Percentiles rank a stretch among this genome's conserved stretches.
phyloP scores from a whole-genome alignment of 1,284 basidiomycete species.

The Cryptococcus maquisensis region DNA sequence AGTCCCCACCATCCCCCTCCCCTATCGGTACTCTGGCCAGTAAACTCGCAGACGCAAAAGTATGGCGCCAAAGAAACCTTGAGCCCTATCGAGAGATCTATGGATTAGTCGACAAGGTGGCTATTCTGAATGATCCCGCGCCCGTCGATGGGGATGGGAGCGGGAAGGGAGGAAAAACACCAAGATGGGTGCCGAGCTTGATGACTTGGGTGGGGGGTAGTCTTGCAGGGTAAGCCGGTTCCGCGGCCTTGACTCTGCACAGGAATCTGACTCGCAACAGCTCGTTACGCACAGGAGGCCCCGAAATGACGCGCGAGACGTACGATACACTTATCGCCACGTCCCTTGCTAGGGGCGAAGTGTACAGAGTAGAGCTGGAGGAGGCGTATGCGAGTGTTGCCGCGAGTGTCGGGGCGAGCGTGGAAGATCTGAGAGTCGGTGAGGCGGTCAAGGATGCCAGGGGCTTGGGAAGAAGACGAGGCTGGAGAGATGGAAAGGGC shows the following conservation, averaged over 20 bases:
- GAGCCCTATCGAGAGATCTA: conserved; percentile 70
- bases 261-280: conserved; percentile 38
- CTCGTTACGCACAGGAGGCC: conserved; percentile 74
- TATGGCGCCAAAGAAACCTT: conserved; percentile 48
- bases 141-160: conserved; percentile 43
- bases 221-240: conserved; percentile 67
- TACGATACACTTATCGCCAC: conserved; percentile 51
- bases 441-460: conserved; percentile 23
- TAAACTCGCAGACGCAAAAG: not conserved
- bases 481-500: conserved; percentile 28
- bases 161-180: conserved; percentile 69
- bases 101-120: conserved; percentile 64
- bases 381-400: conserved; percentile 38
- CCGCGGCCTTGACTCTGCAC: not conserved
- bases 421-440: conserved; percentile 47
- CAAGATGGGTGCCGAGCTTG: conserved; percentile 72
- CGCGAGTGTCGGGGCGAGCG: conserved; percentile 26
- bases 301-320: conserved; percentile 72
- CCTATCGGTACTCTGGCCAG: conserved; percentile 16
- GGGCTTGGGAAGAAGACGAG: conserved; percentile 22
- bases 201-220: conserved; percentile 92
- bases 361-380: conserved; percentile 48
- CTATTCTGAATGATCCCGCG: conserved; percentile 74
- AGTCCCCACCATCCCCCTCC: conserved; percentile 2
- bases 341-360: conserved; percentile 22